Evolutionary conservation across 176 grass and related monocot species (phyloP).

Genomic region (Neostapfia colusana): DNA sequence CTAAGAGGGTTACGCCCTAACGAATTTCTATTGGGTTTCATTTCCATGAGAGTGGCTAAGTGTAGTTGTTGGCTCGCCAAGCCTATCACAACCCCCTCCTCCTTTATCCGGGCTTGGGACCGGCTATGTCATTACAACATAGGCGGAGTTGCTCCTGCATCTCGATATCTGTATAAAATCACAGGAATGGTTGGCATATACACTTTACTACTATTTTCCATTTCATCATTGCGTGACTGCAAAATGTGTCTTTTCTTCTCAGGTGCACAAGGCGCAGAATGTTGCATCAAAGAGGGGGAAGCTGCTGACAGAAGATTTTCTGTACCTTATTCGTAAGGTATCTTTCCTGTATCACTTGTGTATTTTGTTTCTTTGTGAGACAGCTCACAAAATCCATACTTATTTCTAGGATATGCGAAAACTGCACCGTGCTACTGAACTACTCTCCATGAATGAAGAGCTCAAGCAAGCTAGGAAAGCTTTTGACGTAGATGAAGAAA

Average conservation of each 20-base stretch:
- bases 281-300: conserved; percentile 93
- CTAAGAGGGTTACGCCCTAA: too few species aligned
- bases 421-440: conserved; percentile 72
- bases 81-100: too few species aligned
- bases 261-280: conserved; percentile 94
- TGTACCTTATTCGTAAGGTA: conserved; percentile 96
- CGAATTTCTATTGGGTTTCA: too few species aligned
- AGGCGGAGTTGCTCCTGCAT: too few species aligned
- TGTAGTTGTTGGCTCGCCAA: too few species aligned
- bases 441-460: conserved; percentile 97
- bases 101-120: too few species aligned
- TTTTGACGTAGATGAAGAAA: conserved; percentile 94
- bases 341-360: conserved; percentile 6
- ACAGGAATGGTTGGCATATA: neutral
- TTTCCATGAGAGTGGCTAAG: too few species aligned
- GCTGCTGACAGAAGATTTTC: conserved; percentile 93
- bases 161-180: neutral
- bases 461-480: conserved; percentile 96
- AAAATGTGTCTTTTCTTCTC: conserved; percentile 32
- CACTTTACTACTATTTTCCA: neutral
- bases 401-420: conserved; percentile 66
- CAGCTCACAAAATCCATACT: neutral
- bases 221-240: conserved; percentile 14
- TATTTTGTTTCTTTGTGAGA: conserved; percentile 8
- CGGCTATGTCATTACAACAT: too few species aligned